phyloP scores from a whole-genome alignment of 2,329 filamentous ascomycete species.

The Zymoseptoria pseudotritici region DNA sequence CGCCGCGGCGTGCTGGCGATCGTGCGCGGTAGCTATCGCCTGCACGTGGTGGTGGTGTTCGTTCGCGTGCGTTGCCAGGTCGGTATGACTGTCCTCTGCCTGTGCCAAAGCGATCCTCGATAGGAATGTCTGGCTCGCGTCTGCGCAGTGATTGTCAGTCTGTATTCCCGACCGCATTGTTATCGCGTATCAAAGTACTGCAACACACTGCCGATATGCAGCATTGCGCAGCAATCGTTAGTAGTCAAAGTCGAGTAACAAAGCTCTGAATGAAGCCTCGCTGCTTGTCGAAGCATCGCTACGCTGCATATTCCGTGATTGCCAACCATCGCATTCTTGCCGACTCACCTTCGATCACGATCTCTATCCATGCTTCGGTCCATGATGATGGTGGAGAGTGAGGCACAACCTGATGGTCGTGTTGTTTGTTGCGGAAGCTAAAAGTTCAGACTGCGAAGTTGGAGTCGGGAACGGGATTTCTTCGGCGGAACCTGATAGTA shows the following conservation, averaged over 20 bases:
- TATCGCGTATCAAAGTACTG: not conserved
- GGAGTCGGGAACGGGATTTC: not conserved
- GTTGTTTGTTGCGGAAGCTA: not conserved
- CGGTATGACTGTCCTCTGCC: constrained; percentile 33
- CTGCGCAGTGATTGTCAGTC: constrained; percentile 9
- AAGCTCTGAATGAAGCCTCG: not conserved
- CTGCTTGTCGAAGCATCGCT: not conserved
- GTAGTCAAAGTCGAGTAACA: not conserved
- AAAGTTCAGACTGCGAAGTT: not conserved
- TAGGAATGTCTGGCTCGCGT: constrained; percentile 23
- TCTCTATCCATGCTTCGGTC: constrained; percentile 30
- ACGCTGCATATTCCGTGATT: no score
- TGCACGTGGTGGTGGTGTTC: constrained; percentile 22
- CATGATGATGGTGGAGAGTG: not conserved
- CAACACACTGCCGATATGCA: not conserved
- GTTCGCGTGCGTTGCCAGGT: constrained; percentile 28
- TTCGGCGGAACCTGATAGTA: not conserved
- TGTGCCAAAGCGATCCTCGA: constrained; percentile 28
- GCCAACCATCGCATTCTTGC: not conserved
- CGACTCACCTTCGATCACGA: constrained; percentile 38
- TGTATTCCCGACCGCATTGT: not conserved
- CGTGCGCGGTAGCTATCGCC: constrained; percentile 36
- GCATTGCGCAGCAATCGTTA: not conserved
- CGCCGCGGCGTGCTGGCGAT: constrained; percentile 42
- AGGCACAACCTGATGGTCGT: not conserved